These are phyloP conservation scores for Solanum pennellii DNA, from an alignment of 257 asterid species.

Conservation along the genomic window DNA sequence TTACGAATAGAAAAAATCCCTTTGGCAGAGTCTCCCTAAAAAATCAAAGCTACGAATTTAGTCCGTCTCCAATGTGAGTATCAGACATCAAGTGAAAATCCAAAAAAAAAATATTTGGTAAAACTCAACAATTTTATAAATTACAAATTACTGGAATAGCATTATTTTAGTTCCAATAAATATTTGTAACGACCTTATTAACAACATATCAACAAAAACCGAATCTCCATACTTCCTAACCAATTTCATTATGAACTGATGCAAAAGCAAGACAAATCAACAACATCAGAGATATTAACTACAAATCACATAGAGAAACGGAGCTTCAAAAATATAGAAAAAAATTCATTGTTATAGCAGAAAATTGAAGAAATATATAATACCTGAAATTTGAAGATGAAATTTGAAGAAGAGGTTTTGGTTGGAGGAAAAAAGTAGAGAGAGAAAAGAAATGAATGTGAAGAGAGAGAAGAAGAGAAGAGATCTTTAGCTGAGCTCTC, in stretches of 20 bases:
- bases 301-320: neutral
- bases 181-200: neutral
- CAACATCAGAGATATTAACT: neutral
- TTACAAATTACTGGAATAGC: neutral
- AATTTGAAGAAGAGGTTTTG: neutral
- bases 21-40: neutral
- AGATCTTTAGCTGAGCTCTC: constrained; percentile 83
- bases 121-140: neutral
- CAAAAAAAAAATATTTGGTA: neutral
- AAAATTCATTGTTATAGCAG: neutral
- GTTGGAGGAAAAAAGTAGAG: neutral
- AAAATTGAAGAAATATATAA: neutral
- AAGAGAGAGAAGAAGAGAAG: constrained; percentile 33
- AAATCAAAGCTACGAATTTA: neutral
- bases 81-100: neutral
- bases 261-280: neutral
- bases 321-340: neutral
- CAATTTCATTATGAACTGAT: neutral
- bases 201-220: neutral
- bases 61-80: neutral
- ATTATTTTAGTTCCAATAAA: neutral
- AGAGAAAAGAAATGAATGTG: constrained; percentile 31
- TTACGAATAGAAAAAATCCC: neutral
- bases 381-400: neutral
- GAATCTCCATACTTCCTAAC: neutral